Evolutionary conservation across 139 green algal species (phyloP), one percentile per base, ranked within the genome.

Genomic region (Astrephomene gubernaculifera): DNA sequence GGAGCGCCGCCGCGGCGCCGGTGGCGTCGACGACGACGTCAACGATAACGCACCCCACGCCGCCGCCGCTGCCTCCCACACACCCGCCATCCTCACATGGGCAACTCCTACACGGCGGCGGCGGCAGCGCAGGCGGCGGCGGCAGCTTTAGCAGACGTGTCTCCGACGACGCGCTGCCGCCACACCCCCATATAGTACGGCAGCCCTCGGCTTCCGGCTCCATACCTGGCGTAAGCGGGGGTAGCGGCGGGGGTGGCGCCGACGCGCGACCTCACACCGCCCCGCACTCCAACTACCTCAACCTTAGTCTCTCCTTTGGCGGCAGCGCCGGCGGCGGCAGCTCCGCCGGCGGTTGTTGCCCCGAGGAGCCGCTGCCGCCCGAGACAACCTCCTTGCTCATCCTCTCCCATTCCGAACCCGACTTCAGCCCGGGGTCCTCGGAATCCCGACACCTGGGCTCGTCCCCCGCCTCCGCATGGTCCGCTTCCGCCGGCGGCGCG

Each of bases 241-340:
- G n/a, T n/a, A n/a, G n/a, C n/a, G n/a, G 9, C 29, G 4, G 21
- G 52, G 8, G 52, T 22, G 25, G 12, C 24, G 19, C 35, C 49
- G 21, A 36, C 73, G 33, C 25, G 52, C 73, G 73, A 24, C 73
- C 73, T 21, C 73, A 81, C 57, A 82, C 74, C 27, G 74, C 74
- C 0, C 74, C 71, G n/a, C 71, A 79, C 41, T 35, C 71, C 27
- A 39, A 63, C 43, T 79, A 79, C 71, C 44, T 79, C 29, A 9
- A 10, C 33, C 71, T 43, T 29, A 79, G 71, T 29, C 29, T n/a
- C 71, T 64, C 43, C 35, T 27, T 52, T 38, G 35, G 38, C 12
- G 69, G 69, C 71, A 27, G 25, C 41, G 71, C 43, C 9, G 27
- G 5, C 41, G 17, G 27, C 71, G 27, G 27, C 71, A 12, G 49